Conservation (phyloP, 345 rosid genomes). For the Gynandropsis gynandra region DNA sequence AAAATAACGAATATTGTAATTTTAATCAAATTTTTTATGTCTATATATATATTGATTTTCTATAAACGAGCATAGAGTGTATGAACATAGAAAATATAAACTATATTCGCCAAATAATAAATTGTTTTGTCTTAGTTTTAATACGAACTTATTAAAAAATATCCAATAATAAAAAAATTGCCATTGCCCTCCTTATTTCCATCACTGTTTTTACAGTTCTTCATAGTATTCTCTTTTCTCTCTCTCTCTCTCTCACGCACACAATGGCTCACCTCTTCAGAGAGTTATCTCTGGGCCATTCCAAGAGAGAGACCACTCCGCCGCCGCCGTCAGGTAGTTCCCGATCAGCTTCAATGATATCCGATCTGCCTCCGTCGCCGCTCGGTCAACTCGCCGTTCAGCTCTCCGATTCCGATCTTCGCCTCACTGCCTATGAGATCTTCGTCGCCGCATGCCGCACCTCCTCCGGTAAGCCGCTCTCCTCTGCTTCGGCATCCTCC, state of each 20-base stretch:
- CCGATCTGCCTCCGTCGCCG: constrained; percentile 63
- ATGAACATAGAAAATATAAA: no score
- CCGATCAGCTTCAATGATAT: constrained; percentile 23
- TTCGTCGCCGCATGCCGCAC: constrained; percentile 82
- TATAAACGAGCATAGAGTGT: no score
- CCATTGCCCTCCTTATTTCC: not conserved
- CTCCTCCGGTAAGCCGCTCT: constrained; percentile 66
- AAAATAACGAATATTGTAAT: no score
- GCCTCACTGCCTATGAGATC: constrained; percentile 83
- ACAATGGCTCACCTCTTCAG: constrained; percentile 92
- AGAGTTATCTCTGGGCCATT: constrained; percentile 83
- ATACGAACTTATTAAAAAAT: not conserved
- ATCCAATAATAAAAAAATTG: not conserved
- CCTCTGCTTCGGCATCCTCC: constrained; percentile 23
- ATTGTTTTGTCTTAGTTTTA: no score
- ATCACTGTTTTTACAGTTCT: constrained; percentile 19
- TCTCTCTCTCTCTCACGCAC: constrained; percentile 21
- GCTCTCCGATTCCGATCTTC: constrained; percentile 77
- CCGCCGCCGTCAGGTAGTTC: constrained; percentile 23
- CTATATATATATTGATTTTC: no score
- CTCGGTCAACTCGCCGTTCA: constrained; percentile 61
- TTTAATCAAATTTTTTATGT: no score
- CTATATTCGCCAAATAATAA: no score
- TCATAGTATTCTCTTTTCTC: not conserved
- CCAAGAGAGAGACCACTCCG: constrained; percentile 65